Percentiles rank a stretch among this genome's conserved stretches.
Conservation (phyloP, 768 basidiomycete species). For the Omphalotus guepiniiformis region DNA sequence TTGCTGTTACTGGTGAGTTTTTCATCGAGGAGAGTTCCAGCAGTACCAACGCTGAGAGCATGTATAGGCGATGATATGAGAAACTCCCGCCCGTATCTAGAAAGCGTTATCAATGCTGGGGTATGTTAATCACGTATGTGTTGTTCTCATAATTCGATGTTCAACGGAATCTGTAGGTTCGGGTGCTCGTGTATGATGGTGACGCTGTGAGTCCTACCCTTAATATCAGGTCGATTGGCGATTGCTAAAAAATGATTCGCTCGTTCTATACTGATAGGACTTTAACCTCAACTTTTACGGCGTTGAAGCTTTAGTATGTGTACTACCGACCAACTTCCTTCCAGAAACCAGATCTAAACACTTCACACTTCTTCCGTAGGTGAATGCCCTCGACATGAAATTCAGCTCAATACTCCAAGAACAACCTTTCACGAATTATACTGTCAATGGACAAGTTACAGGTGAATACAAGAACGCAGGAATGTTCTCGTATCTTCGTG, state of each 20-base stretch:
- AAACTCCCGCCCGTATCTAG: slow-evolving; percentile 42
- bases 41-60: not conserved
- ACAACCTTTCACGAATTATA: slow-evolving; percentile 44
- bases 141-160: not conserved
- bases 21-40: not conserved
- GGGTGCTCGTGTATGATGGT: slow-evolving; percentile 52
- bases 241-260: not conserved
- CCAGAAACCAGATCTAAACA: not conserved
- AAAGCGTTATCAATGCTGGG: slow-evolving; percentile 56
- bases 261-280: slow-evolving; percentile 27
- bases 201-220: slow-evolving; percentile 41
- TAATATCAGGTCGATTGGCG: not conserved
- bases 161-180: slow-evolving; percentile 19
- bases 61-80: slow-evolving; percentile 56
- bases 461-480: slow-evolving; percentile 42
- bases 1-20: slow-evolving; percentile 37
- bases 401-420: slow-evolving; percentile 37
- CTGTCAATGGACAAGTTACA: slow-evolving; percentile 38
- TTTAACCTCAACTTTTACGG: slow-evolving; percentile 53
- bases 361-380: slow-evolving; percentile 21
- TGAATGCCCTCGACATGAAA: slow-evolving; percentile 42
- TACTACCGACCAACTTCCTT: not conserved
- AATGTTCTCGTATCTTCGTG: slow-evolving; percentile 37
- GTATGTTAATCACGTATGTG: slow-evolving; percentile 24
- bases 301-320: slow-evolving; percentile 50